phyloP scores from a whole-genome alignment of 2,329 filamentous ascomycete genomes.

The Diaporthe sp. region DNA sequence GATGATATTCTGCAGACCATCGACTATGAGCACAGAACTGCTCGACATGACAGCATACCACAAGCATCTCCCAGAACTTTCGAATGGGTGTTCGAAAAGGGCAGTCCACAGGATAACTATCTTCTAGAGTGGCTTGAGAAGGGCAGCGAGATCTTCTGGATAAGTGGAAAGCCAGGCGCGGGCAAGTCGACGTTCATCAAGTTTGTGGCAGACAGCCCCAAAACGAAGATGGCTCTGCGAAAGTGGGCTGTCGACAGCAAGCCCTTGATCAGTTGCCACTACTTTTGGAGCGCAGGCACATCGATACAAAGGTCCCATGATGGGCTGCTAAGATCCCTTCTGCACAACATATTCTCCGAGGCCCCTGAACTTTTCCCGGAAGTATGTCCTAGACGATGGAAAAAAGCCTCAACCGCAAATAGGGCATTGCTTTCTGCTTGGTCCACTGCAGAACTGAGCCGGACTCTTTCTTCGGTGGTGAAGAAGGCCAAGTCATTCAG shows the following conservation, averaged over 20 bases:
- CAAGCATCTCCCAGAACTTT: neutral
- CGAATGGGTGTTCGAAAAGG: neutral
- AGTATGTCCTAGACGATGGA: neutral
- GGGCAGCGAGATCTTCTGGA: neutral
- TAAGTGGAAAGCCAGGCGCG: neutral
- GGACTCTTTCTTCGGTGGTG: neutral
- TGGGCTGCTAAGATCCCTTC: neutral
- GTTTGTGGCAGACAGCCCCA: neutral
- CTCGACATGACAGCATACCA: slow-evolving; percentile 1
- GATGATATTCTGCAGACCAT: neutral
- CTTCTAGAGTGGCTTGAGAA: slow-evolving; percentile 9
- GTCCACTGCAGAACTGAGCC: neutral
- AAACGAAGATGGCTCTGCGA: neutral
- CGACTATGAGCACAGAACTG: neutral
- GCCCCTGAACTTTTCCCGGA: neutral
- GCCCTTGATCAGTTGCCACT: neutral
- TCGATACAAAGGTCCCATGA: neutral
- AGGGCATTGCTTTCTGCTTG: neutral
- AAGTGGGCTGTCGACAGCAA: neutral
- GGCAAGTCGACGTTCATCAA: slow-evolving; percentile 23
- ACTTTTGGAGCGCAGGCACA: neutral
- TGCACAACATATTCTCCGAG: neutral
- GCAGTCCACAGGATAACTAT: neutral
- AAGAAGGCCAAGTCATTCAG: neutral
- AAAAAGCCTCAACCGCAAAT: neutral